Conservation (phyloP, 495 filamentous ascomycete genomes). For the Penicillium mononematosum region DNA sequence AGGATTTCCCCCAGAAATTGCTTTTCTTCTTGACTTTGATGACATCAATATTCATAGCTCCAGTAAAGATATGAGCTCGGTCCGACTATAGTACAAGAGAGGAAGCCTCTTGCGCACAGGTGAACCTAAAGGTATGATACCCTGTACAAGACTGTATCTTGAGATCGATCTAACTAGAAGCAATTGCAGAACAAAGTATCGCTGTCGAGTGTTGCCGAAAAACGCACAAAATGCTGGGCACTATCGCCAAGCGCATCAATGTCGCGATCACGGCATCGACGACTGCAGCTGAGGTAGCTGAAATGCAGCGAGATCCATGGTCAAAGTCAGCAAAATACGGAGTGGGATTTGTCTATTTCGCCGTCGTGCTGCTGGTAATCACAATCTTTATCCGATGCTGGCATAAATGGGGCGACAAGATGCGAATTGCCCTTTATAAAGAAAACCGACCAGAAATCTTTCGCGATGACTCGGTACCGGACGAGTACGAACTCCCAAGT, state of each 20-base stretch:
- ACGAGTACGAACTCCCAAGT: constrained; percentile 66
- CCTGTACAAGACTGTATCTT: background rate
- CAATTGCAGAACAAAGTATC: background rate
- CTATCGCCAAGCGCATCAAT: constrained; percentile 63
- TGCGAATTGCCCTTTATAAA: constrained; percentile 78
- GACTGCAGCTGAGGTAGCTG: constrained; percentile 67
- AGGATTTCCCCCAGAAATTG: constrained; percentile 11
- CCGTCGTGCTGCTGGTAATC: constrained; percentile 63
- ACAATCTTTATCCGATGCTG: constrained; percentile 68
- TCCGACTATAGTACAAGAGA: constrained; percentile 11
- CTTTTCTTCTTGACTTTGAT: constrained; percentile 3
- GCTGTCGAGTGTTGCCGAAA: background rate
- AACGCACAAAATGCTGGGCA: constrained; percentile 18
- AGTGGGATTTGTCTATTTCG: constrained; percentile 85
- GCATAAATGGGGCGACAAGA: constrained; percentile 85
- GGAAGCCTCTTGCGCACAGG: background rate
- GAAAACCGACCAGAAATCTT: constrained; percentile 59
- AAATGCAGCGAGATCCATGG: constrained; percentile 78
- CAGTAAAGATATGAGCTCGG: constrained; percentile 15
- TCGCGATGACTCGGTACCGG: constrained; percentile 55
- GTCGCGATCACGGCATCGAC: constrained; percentile 69
- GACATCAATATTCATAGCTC: constrained; percentile 5
- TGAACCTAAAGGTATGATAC: constrained; percentile 9
- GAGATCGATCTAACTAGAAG: background rate
- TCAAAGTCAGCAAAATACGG: constrained; percentile 78